Conservation (phyloP, 2,329 filamentous ascomycete genomes). For the Colletotrichum tropicale region DNA sequence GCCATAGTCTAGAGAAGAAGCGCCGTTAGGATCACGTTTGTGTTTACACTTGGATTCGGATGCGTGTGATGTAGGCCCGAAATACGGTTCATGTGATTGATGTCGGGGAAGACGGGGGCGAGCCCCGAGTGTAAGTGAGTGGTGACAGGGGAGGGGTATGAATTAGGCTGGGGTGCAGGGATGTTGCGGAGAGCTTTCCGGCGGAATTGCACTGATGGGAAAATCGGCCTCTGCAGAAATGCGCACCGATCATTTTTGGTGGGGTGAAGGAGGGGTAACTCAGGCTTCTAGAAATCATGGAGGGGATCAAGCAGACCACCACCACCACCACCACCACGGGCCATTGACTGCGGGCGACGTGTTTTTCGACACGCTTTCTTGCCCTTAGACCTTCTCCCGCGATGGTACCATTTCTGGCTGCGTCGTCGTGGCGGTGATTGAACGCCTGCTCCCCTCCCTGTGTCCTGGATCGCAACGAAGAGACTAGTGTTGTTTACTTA, state of each 20-base stretch:
- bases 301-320: background rate
- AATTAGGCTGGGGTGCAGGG: background rate
- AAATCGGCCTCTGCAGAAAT: background rate
- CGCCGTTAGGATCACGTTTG: background rate
- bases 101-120: background rate
- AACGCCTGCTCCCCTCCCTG: background rate
- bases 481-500: slow-evolving; percentile 38
- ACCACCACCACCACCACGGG: background rate
- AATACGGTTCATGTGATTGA: background rate
- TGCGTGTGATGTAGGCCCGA: background rate
- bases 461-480: background rate
- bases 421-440: background rate
- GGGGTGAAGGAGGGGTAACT: slow-evolving; percentile 21
- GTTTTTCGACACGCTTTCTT: background rate
- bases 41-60: background rate
- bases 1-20: slow-evolving; percentile 68
- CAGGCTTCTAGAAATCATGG: background rate
- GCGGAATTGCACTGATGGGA: background rate
- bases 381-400: background rate
- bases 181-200: slow-evolving; percentile 17
- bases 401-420: background rate
- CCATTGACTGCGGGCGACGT: background rate
- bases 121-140: slow-evolving; percentile 7
- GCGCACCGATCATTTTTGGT: slow-evolving; percentile 10
- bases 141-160: background rate